Base-by-base conservation (phyloP, 139 green algal genomes). In the Spirogloea muscicola region DNA sequence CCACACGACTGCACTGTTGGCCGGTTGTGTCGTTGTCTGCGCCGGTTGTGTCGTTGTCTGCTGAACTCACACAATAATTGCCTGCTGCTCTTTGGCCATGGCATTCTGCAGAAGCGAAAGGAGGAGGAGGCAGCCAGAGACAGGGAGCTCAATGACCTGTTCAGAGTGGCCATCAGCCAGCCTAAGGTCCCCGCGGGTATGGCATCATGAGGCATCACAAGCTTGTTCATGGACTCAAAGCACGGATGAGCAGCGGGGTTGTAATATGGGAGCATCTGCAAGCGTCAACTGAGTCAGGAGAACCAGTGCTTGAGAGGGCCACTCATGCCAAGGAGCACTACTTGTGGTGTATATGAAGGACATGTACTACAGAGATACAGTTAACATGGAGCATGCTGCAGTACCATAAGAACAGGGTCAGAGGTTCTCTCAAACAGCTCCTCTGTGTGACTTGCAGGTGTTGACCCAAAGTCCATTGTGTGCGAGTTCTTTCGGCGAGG, bases 401-500 rank as follows among this genome's bases (percentile, higher is more conserved):
- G n/a, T n/a, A n/a, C n/a, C n/a, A n/a, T n/a, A n/a, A n/a, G n/a
- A n/a, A n/a, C n/a, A n/a, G n/a, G n/a, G n/a, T n/a, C n/a, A n/a
- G n/a, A n/a, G n/a, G n/a, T n/a, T n/a, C n/a, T n/a, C n/a, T n/a
- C n/a, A n/a, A n/a, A n/a, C n/a, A n/a, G n/a, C n/a, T n/a, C n/a
- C n/a, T n/a, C n/a, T n/a, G n/a, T n/a, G n/a, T 51, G n/a, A n/a
- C 0, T 42, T 74, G 43, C 87, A 92, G 94, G 94, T 51, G 93
- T 96, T n/a, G 94, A 98, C 75, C 93, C 93, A 72, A 97, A 97
- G 84, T 92, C 86, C 18, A 88, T 98, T 7, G 75, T 98, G 74
- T 98, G 94, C 79, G 94, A 97, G 87, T 96, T 89, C 85, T 97
- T 90, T 84, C 82, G 88, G 31, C 84, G 91, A 66, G 92, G 92